Evolutionary conservation across 768 basidiomycete species (phyloP), one percentile per base, ranked within the genome.

Genomic region (Antrodiella citrinella): DNA sequence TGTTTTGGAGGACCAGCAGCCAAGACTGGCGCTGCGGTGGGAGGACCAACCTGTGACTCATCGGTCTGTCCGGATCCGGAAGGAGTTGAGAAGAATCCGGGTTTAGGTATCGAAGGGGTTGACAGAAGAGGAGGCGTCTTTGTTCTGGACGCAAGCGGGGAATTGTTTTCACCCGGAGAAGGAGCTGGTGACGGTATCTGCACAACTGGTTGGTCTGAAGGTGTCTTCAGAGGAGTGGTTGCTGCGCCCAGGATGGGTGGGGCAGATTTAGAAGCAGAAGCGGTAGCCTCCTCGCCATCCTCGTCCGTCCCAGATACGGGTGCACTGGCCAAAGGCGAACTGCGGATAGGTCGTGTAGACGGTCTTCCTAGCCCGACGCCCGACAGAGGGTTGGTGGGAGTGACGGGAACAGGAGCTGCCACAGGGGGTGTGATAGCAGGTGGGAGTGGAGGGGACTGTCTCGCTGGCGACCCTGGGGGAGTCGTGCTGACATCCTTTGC

Each of bases 261-360:
- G 7, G 41, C 41, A 19, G 41, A 43, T 22, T 22, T 43, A 7
- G 41, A 43, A 22, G 24, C 21, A 5, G 45, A 22, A 45, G 4
- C 46, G 19, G 43, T 23, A 30, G 25, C 42, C n/a, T 39, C 15
- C 39, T 44, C 65, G 10, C 69, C 71, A 26, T 74, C 73, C 11
- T 68, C 69, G 7, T 77, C 77, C 13, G 75, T 75, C 57, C 69
- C 51, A 21, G 55, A 54, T 71, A 77, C 49, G 68, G 68, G 47
- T 4, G 73, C 69, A 50, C 65, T 79, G 3, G 87, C 82, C 45
- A 90, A 69, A 1, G 88, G 88, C 2, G 88, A 89, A 56, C 88
- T 90, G n/a, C 84, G 79, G 2, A 73, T 65, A 0, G 86, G 86
- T 4, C 82, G 77, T 5, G 84, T 75, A 44, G 75, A 81, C 1